Base-by-base conservation (phyloP, 306 rosid species). In the Fragaria iinumae region DNA sequence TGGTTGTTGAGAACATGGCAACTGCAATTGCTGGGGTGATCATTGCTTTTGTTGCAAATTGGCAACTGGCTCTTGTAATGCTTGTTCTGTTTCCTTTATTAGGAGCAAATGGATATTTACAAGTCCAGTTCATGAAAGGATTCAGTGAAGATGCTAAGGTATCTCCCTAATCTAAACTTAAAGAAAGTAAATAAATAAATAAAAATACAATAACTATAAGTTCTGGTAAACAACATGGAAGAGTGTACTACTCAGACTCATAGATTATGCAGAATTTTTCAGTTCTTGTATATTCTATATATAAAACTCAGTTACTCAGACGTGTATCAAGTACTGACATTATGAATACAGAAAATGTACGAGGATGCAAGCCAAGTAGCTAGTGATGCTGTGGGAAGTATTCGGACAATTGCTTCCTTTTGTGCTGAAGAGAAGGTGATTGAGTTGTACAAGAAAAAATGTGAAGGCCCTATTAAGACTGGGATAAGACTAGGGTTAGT, bases 351-450 rank as follows among this genome's bases (percentile, higher is more conserved):
- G 98, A 84, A 80, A 84, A 88, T 89, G 85, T 89, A 91, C 27
- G 98, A 91, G 83, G 96, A 87, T 71, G 96, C 98, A n/a, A 93
- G 96, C 76, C 89, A 93, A 74, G 83, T 89, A 17, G 96, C 91
- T 3, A 93, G 59, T 56, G 95, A 90, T 48, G 97, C 96, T 7
- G 96, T 88, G 7, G 92, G 96, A 56, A 90, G 91, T 75, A 93
- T 93, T 49, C 84, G 95, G 75, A 93, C 96, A 67, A 87, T 93
- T 75, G 87, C 98, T 16, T 80, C 96, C 65, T 91, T 91, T 81
- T 88, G 98, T 87, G 98, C 98, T 6, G 93, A 93, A 81, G 93
- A 89, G 79, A 91, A 89, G 81, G 89, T 93, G 84, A 88, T 90
- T 89, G 83, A 85, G 50, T 60, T 88, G 60, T 90, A 88, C 86